Evolutionary conservation across 169 alveolate species (phyloP), one percentile per base, ranked within the genome.

Genomic region (Besnoitia besnoiti): DNA sequence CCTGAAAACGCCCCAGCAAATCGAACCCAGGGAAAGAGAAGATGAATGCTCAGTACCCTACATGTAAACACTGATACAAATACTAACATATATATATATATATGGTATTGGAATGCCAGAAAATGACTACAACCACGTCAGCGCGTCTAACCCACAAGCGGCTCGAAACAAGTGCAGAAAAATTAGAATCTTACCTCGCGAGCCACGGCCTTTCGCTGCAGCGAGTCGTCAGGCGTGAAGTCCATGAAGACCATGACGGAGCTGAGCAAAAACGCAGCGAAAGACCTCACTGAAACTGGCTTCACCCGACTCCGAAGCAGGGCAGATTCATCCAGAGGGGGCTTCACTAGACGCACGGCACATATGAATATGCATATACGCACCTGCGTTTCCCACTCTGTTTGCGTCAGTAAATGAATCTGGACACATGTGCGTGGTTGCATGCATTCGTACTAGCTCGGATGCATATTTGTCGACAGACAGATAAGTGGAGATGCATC

Each of bases 201-300:
- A 3, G 93, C 93, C 24, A 82, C 8, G 19, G 93, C 93, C 85
- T 90, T 90, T 44, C 90, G 85, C 90, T 90, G 90, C 75, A 90
- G 50, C 24, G 88, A n/a, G 14, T 89, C 89, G 40, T 82, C 91
- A 35, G 59, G 51, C 19, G 91, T 85, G 67, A 67, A 91, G 82
- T 91, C 91, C 77, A 91, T 55, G 30, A 85, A 27, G 61, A 90
- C 87, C 42, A 84, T 77, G 24, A 61, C 90, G n/a, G 90, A 77
- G 33, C 93, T 90, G 82, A 76, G 33, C 49, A 40, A 39, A 37
- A 42, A 27, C 33, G 21, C 10, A 7, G 40, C 8, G 50, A 14
- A 24, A 77, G 61, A 42, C n/a, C n/a, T n/a, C n/a, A n/a, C n/a
- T n/a, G n/a, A n/a, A n/a, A n/a, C n/a, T n/a, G n/a, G n/a, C n/a